Evolutionary conservation across 2,329 filamentous ascomycete genomes (phyloP), one percentile per base, ranked within the genome.

Genomic region (Tolypocladium amazonense): DNA sequence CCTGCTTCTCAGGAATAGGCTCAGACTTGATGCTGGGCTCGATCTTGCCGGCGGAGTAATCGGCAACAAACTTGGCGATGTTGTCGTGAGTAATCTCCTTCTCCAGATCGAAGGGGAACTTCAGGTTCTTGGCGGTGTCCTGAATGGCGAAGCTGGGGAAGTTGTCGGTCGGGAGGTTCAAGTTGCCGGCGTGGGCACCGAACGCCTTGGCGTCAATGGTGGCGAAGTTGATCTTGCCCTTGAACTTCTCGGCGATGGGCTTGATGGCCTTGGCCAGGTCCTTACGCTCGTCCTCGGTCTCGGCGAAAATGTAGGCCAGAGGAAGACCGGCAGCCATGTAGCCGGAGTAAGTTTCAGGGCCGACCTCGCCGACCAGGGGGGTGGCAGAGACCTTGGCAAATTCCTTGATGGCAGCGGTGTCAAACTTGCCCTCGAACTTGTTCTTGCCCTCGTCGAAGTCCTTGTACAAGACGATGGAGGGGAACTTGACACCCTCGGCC

Each of bases 71-170:
- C 67, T 86, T 79, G 75, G 82, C 84, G 70, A 99, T 88, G 65
- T 83, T 79, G 50, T 83, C 81, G 68, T 83, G 78, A 66, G 84
- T 89, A 69, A 99, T 84, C 76, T 90, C 85, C 79, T 88, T 86
- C 67, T 87, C 84, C 77, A 93, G 88, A 77, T 94, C 89, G 73
- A 86, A 97, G 71, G 94, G 94, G 82, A 88, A 99, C 83, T 99
- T 99, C 78, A 89, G 86, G 84, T 97, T 97, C 85, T 96, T 96
- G 75, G 83, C 82, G 59, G 88, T 91, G 74, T 97, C 90, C 80
- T 99, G 94, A 75, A 99, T 97, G 71, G 92, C 94, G 77, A 99
- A 99, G 62, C 93, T 88, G 63, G 94, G 94, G 88, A 95, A 99
- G 77, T 91, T 89, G 81, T 93, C 89, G 63, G 89, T 84, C 79